phyloP scores from a whole-genome alignment of 163 green algal genomes.

The Prototheca cutis region DNA sequence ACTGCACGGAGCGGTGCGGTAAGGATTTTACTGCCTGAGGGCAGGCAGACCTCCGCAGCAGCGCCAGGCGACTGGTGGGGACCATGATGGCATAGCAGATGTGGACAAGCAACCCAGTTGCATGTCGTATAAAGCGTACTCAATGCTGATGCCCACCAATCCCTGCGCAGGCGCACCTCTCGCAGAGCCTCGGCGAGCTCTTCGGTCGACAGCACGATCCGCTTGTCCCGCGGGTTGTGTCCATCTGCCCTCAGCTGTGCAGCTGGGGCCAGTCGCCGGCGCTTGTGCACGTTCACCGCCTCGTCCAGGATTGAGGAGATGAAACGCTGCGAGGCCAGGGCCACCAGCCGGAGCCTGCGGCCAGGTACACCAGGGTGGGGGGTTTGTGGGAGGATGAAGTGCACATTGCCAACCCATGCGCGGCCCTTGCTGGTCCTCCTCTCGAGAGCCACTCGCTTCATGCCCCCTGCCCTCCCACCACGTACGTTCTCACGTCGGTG shows the following conservation, averaged over 20 bases:
- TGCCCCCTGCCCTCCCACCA: background rate
- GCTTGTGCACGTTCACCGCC: slow-evolving; percentile 33
- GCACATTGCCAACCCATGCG: too few relatives aligned
- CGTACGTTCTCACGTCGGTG: slow-evolving; percentile 29
- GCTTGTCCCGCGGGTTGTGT: slow-evolving; percentile 36
- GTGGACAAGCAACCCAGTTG: too few relatives aligned
- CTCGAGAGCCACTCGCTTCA: too few relatives aligned
- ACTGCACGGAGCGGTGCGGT: slow-evolving; percentile 22
- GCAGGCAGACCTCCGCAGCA: too few relatives aligned
- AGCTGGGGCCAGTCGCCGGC: slow-evolving; percentile 26
- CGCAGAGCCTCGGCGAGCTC: slow-evolving; percentile 41
- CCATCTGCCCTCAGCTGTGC: slow-evolving; percentile 31
- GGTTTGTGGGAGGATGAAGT: background rate
- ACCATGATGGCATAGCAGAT: too few relatives aligned
- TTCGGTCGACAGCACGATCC: slow-evolving; percentile 36
- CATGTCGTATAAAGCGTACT: too few relatives aligned
- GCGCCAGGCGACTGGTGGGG: too few relatives aligned
- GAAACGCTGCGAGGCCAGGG: slow-evolving; percentile 49
- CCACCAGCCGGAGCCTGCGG: slow-evolving; percentile 45
- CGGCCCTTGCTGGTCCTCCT: too few relatives aligned
- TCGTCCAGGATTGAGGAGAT: slow-evolving; percentile 39
- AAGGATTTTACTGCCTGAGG: background rate
- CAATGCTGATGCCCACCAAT: too few relatives aligned
- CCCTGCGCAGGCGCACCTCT: slow-evolving; percentile 31
- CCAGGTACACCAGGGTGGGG: background rate